Percentiles rank a stretch among this genome's conserved stretches.
Evolutionary conservation across 129 eudicot species (phyloP).

Genomic region (Heracleum sosnowskyi): DNA sequence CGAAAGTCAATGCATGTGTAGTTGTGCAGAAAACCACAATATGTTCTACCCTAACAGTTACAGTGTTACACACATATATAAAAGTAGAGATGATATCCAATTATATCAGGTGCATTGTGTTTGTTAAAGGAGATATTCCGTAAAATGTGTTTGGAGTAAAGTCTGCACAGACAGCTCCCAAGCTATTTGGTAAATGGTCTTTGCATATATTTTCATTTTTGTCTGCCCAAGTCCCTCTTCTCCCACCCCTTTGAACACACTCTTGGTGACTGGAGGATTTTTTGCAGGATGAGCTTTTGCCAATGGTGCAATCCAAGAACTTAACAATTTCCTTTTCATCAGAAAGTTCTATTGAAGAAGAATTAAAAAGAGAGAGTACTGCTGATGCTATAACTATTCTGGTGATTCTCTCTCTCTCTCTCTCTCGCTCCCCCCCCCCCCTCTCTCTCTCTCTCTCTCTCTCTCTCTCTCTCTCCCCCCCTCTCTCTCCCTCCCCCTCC

Average conservation of each 20-base stretch:
- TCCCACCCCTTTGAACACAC: neutral
- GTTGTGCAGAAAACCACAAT: neutral
- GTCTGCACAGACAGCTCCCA: neutral
- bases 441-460: too few species aligned
- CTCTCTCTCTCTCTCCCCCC: too few species aligned
- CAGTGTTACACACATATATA: neutral
- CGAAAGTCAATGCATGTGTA: neutral
- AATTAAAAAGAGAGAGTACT: constrained; percentile 90
- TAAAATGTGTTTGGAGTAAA: neutral
- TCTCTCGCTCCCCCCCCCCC: too few species aligned
- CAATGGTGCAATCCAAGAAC: constrained; percentile 74
- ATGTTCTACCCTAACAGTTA: too few species aligned
- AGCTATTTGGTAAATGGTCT: neutral
- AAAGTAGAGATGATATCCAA: neutral
- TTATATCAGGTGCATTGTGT: neutral
- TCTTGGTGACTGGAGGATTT: constrained; percentile 12
- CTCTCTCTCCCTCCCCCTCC: too few species aligned
- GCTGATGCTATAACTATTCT: constrained; percentile 91
- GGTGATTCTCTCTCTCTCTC: constrained; percentile 32
- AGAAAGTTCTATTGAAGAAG: constrained; percentile 97
- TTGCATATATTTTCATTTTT: neutral
- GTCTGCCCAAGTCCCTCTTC: neutral
- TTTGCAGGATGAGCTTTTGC: constrained; percentile 80
- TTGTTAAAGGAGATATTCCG: neutral
- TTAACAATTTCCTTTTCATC: constrained; percentile 86